Percentiles rank a stretch among this genome's conserved stretches.
Conservation (phyloP, 164 flowering plant species). For the Aristolochia fimbriata region DNA sequence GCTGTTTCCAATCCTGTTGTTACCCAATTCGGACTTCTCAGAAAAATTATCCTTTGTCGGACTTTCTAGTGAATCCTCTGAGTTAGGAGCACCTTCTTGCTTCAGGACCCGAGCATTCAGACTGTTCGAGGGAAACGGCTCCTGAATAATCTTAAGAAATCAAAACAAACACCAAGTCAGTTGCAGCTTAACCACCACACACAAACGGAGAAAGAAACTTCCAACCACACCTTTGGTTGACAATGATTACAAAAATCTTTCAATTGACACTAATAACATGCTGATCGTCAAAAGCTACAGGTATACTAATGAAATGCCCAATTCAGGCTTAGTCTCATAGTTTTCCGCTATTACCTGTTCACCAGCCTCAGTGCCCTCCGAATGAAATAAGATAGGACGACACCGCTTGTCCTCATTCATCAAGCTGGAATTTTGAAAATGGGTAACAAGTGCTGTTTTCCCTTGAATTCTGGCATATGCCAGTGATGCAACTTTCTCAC, state of each 20-base stretch:
- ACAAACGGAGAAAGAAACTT: no score
- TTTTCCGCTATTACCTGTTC: slow-evolving; percentile 43
- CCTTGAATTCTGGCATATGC: slow-evolving; percentile 99
- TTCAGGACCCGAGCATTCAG: slow-evolving; percentile 51
- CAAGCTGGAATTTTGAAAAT: slow-evolving; percentile 94
- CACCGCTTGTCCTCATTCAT: slow-evolving; percentile 99
- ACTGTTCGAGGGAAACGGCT: slow-evolving; percentile 42
- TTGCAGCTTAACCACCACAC: no score
- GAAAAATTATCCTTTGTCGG: slow-evolving; percentile 30
- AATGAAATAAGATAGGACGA: slow-evolving; percentile 82
- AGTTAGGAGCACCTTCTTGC: slow-evolving; percentile 45
- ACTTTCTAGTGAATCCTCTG: slow-evolving; percentile 48
- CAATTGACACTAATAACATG: no score
- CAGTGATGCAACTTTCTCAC: slow-evolving; percentile 94
- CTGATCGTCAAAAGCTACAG: no score
- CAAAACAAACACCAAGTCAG: not conserved
- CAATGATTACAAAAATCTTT: no score
- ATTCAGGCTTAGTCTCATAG: not conserved
- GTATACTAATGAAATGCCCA: not conserved
- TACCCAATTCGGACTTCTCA: slow-evolving; percentile 26
- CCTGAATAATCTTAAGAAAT: slow-evolving; percentile 28
- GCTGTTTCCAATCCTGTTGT: slow-evolving; percentile 7
- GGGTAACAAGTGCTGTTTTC: slow-evolving; percentile 74
- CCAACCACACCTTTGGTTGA: no score
- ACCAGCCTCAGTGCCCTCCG: slow-evolving; percentile 51